phyloP scores from a whole-genome alignment of 2,329 filamentous ascomycete species.

The Corinectria fuckeliana region DNA sequence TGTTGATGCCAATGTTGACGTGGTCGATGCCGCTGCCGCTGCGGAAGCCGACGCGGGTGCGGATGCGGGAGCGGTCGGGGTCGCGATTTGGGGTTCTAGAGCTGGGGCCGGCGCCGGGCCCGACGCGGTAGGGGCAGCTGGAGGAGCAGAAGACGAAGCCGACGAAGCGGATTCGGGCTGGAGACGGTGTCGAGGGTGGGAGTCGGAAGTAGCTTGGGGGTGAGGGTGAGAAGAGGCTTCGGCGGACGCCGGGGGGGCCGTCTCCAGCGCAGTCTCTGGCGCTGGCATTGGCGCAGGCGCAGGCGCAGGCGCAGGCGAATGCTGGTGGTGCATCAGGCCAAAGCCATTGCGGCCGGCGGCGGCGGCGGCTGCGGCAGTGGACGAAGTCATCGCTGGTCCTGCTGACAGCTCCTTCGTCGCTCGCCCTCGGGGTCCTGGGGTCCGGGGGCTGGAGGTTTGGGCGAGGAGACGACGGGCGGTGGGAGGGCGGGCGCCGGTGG shows the following conservation, averaged over 20 bases:
- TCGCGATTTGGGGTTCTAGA: conserved; percentile 22
- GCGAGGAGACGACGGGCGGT: conserved; percentile 13
- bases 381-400: conserved; percentile 68
- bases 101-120: conserved; percentile 15
- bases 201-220: conserved; percentile 19
- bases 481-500: conserved; percentile 16
- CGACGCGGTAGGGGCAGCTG: conserved; percentile 11
- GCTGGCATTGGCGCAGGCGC: conserved; percentile 17
- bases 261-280: conserved; percentile 23
- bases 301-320: conserved; percentile 32
- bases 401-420: conserved; percentile 63
- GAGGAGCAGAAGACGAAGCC: not conserved
- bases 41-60: conserved; percentile 18
- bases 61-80: conserved; percentile 21
- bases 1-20: conserved; percentile 15
- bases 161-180: not conserved
- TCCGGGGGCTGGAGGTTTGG: conserved; percentile 28
- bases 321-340: conserved; percentile 30
- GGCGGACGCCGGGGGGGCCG: conserved; percentile 20
- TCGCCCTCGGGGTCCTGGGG: conserved; percentile 34
- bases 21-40: conserved; percentile 9
- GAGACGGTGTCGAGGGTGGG: not conserved
- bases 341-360: conserved; percentile 44
- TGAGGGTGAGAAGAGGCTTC: conserved; percentile 18
- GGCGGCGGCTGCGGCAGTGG: conserved; percentile 41